Evolutionary conservation across 2,329 filamentous ascomycete genomes (phyloP), one percentile per base, ranked within the genome.

Genomic region (Rutstroemia sp.): DNA sequence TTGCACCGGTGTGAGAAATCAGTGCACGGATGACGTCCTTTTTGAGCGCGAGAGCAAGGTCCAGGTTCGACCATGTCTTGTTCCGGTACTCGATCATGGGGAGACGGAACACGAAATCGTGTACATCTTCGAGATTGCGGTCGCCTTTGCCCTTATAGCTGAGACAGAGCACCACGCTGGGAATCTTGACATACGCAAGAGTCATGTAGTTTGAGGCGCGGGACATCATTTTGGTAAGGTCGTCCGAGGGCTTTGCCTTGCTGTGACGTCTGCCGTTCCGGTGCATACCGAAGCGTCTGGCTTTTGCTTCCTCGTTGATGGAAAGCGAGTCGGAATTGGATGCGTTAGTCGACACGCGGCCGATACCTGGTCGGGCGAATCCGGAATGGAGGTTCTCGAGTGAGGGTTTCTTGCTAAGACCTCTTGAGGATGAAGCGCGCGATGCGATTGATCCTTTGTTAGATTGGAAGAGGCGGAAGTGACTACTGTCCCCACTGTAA

Each of bases 51-150:
- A 97, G 78, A 0, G 92, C 92, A 9, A 99, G 82, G 67, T 99
- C 94, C 6, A 99, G 80, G 70, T 97, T 99, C 6, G 91, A 96
- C 94, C 94, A 99, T 8, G 92, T 97, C 77, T 99, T 99, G 78
- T 99, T 99, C 61, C 90, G 84, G 75, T 96, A 97, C 70, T 99
- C 94, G 48, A 99, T 85, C 2, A 88, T 87, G 3, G 94, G 94
- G 73, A 99, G 83, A 37, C 90, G 86, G 80, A 99, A 99, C 49
- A 99, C 94, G 64, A 99, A 95, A 68, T 97, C 87, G 72, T 99
- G 92, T 16, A 99, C 87, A 71, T 99, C 95, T 73, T 96, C 91
- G 57, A 99, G 81, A 67, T 97, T 99, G 68, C 92, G 89, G 62
- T 95, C 89, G 46, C 92, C 90, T 70, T 91, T 95, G 68, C 95